These are phyloP conservation scores for Chenopodium formosanum DNA, from an alignment of 148 eudicot genomes.

Conservation along the genomic window DNA sequence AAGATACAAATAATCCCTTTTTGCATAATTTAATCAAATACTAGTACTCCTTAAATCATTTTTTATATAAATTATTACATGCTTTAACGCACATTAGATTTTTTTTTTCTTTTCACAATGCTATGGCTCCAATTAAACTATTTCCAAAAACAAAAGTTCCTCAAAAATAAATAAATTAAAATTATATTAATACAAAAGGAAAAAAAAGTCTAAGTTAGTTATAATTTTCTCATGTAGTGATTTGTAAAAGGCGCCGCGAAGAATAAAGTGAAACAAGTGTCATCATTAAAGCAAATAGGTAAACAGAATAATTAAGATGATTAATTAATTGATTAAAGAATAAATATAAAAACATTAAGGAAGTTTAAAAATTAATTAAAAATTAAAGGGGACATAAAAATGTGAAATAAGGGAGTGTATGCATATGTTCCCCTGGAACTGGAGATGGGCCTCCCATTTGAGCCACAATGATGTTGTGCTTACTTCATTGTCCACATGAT, in stretches of 20 bases:
- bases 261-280: slow-evolving; percentile 28
- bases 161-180: background rate
- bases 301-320: slow-evolving; percentile 20
- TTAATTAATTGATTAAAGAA: slow-evolving; percentile 6
- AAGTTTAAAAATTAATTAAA: slow-evolving; percentile 8
- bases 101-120: background rate
- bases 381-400: slow-evolving; percentile 28
- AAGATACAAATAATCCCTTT: background rate
- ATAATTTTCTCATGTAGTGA: background rate
- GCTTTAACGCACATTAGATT: slow-evolving; percentile 7
- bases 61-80: background rate
- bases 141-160: background rate
- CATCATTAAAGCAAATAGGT: slow-evolving; percentile 29
- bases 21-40: background rate
- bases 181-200: too few species aligned
- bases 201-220: background rate
- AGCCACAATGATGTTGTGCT: slow-evolving; percentile 24
- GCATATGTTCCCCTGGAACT: slow-evolving; percentile 25
- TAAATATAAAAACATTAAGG: slow-evolving; percentile 1
- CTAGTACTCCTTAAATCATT: background rate
- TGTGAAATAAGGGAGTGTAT: slow-evolving; percentile 12
- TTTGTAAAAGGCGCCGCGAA: slow-evolving; percentile 26
- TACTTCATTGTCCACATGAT: slow-evolving; percentile 11
- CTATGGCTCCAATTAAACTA: background rate
- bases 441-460: slow-evolving; percentile 31